Conservation (phyloP, 495 filamentous ascomycete genomes). For the Penicillium bovifimosum region DNA sequence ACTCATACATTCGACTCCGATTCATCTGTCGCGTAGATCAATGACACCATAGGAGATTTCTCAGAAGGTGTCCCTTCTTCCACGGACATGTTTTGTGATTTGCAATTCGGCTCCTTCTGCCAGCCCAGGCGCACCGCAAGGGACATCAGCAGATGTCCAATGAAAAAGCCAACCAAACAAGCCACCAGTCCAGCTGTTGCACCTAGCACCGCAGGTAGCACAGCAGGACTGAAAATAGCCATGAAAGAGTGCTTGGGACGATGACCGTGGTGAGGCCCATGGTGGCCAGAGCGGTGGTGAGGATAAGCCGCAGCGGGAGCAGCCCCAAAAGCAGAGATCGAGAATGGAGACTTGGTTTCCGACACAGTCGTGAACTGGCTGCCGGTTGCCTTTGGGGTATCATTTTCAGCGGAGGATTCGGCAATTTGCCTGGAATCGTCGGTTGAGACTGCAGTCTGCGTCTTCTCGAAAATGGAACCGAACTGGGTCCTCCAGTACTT, state of each 20-base stretch:
- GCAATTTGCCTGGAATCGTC: too few species aligned
- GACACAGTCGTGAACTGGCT: not conserved
- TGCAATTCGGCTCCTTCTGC: not conserved
- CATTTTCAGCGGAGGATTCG: not conserved
- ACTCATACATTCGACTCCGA: slow-evolving; percentile 2
- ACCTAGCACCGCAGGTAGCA: slow-evolving; percentile 38
- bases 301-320: slow-evolving; percentile 4
- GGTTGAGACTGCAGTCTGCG: not conserved
- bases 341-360: slow-evolving; percentile 11
- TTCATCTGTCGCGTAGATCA: slow-evolving; percentile 7
- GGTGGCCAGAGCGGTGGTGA: slow-evolving; percentile 8
- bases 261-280: slow-evolving; percentile 12
- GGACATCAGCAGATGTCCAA: slow-evolving; percentile 33
- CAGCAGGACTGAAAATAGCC: slow-evolving; percentile 24
- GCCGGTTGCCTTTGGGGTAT: not conserved
- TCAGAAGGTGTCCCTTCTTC: slow-evolving; percentile 20
- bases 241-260: slow-evolving; percentile 21
- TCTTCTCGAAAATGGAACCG: slow-evolving; percentile 8
- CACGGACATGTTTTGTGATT: not conserved
- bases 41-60: slow-evolving; percentile 15
- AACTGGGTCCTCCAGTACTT: slow-evolving; percentile 26
- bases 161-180: slow-evolving; percentile 36
- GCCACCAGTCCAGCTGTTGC: slow-evolving; percentile 35
- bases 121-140: slow-evolving; percentile 19
- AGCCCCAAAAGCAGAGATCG: slow-evolving; percentile 20